These are phyloP conservation scores for Aspergillus persii DNA, from an alignment of 2,329 filamentous ascomycete genomes.

Conservation along the genomic window DNA sequence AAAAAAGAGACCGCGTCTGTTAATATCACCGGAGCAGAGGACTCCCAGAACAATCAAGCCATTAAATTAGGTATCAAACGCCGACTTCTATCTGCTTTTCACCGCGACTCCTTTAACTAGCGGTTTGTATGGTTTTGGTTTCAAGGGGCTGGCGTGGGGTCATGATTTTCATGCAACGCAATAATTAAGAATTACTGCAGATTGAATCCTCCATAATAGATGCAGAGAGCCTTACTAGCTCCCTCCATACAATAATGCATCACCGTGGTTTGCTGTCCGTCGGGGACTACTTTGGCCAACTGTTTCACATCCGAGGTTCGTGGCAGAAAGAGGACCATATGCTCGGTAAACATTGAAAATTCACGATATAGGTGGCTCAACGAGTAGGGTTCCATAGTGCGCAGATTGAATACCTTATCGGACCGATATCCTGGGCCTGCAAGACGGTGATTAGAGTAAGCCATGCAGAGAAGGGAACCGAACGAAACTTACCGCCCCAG, in stretches of 20 bases:
- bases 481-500: constrained; percentile 61
- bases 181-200: constrained; percentile 23
- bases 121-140: no score
- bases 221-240: constrained; percentile 73
- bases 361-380: constrained; percentile 61
- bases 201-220: constrained; percentile 56
- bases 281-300: constrained; percentile 57
- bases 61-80: not conserved
- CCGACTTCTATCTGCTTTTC: not conserved
- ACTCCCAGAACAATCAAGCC: no score
- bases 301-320: constrained; percentile 80
- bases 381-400: constrained; percentile 84
- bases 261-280: constrained; percentile 63
- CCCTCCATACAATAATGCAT: constrained; percentile 91
- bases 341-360: constrained; percentile 53
- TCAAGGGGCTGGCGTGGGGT: not conserved
- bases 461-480: not conserved
- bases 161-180: not conserved
- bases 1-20: no score
- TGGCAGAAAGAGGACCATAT: constrained; percentile 76
- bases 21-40: no score
- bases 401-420: constrained; percentile 75
- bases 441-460: constrained; percentile 5
- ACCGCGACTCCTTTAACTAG: no score
- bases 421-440: constrained; percentile 62